Evolutionary conservation across 257 asterid species (phyloP), one percentile per base, ranked within the genome.

Genomic region (Primulina tabacum): DNA sequence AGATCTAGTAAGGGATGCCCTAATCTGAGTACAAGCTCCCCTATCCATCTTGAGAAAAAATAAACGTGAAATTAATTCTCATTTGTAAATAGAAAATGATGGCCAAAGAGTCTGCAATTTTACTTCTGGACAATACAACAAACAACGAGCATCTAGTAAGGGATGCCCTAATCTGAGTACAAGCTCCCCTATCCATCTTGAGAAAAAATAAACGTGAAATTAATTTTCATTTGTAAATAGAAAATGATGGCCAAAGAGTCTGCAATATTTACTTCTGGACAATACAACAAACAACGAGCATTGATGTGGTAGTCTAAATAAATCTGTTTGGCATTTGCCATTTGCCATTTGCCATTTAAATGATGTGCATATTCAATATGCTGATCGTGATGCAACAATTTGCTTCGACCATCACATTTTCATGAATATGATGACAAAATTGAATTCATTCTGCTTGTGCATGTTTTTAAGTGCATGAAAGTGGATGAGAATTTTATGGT

Each of bases 401-500:
- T 6, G 8, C 7, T 34, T 34, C 38, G 7, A 34, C 38, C 38
- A 0, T 52, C 17, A 43, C 24, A 4, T 28, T 66, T 26, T 9
- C 34, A 10, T 26, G 60, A 24, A 14, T 28, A 28, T 6, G 67
- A 62, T 24, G 14, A 11, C 10, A 11, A 33, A 8, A 64, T 30
- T 47, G 14, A 35, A 57, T 21, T 55, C 65, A 37, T 14, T 16
- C 8, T 0, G 56, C 20, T 14, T 16, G 56, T 56, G 33, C 24
- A 20, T 56, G 60, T 33, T 57, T 35, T 68, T 26, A 56, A 68
- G 56, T 57, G 62, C 65, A 30, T 69, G 57, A 57, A 57, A 69
- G 53, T 56, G 37, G 17, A n/a, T 24, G 26, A 24, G 62, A 37
- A 24, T 55, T 62, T 74, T 38, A 53, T 74, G 60, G 8, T 64